A percentile compares a stretch with the other conserved stretches of the same genome.
These are phyloP conservation scores for Rhizophagus prolifer DNA, from an alignment of 192 early-diverging fungal genomes.

Conservation along the genomic window DNA sequence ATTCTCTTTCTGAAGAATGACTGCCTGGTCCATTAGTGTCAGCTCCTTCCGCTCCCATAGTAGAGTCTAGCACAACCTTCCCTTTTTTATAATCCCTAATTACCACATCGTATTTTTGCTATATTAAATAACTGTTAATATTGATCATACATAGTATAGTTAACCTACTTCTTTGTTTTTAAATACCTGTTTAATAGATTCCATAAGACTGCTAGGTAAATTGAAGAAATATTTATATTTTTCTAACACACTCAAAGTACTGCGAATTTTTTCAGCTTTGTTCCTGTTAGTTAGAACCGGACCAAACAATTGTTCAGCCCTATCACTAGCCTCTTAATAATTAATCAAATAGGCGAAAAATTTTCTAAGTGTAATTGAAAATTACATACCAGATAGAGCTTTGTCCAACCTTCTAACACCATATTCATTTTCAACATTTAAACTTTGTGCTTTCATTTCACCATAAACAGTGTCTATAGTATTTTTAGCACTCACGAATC, in stretches of 20 bases:
- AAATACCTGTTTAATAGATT: constrained; percentile 76
- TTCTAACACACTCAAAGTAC: constrained; percentile 87
- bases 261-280: constrained; percentile 88
- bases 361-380: not conserved
- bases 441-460: constrained; percentile 83
- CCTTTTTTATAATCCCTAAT: constrained; percentile 98
- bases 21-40: constrained; percentile 21
- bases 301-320: constrained; percentile 80
- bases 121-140: constrained; percentile 40
- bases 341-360: not conserved
- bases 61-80: constrained; percentile 55
- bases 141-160: constrained; percentile 59
- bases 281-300: constrained; percentile 82
- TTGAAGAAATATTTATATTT: constrained; percentile 97
- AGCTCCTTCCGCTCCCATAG: constrained; percentile 33
- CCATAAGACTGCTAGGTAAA: constrained; percentile 83
- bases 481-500: constrained; percentile 93
- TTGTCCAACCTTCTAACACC: constrained; percentile 74
- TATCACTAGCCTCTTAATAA: constrained; percentile 52
- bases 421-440: constrained; percentile 77
- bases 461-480: constrained; percentile 91
- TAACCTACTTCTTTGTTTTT: not conserved
- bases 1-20: constrained; percentile 17
- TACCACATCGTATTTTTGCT: constrained; percentile 84
- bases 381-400: constrained; percentile 62